phyloP scores from a whole-genome alignment of 495 filamentous ascomycete genomes.

The Aspergillus kassunensis region DNA sequence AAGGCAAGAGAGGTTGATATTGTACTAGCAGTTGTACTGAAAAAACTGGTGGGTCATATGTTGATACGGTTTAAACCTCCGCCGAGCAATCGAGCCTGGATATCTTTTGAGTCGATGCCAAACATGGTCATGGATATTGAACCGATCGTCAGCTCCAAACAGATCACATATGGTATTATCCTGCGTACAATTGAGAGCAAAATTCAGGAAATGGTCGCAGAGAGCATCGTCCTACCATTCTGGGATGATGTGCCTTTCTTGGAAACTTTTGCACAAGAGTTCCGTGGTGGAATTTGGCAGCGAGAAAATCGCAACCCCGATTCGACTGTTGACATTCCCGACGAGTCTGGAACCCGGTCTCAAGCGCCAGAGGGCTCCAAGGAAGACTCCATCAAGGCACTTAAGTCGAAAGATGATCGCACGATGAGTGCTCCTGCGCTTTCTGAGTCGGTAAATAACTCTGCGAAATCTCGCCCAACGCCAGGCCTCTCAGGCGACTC shows the following conservation, averaged over 20 bases:
- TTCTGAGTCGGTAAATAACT: slow-evolving; percentile 24
- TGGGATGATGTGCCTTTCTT: slow-evolving; percentile 95
- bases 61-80: slow-evolving; percentile 88
- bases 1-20: slow-evolving; percentile 87
- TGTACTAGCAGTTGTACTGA: slow-evolving; percentile 79
- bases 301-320: slow-evolving; percentile 51
- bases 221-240: slow-evolving; percentile 89
- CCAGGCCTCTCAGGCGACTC: slow-evolving; percentile 27
- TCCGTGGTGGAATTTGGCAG: slow-evolving; percentile 87
- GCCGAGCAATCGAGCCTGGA: slow-evolving; percentile 91
- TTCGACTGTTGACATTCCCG: slow-evolving; percentile 49
- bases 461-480: slow-evolving; percentile 34
- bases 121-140: slow-evolving; percentile 90
- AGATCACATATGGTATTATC: slow-evolving; percentile 91
- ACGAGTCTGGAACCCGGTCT: slow-evolving; percentile 52
- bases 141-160: slow-evolving; percentile 89
- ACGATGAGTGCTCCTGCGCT: slow-evolving; percentile 55
- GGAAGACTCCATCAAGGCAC: slow-evolving; percentile 26
- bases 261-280: slow-evolving; percentile 66
- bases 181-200: slow-evolving; percentile 89
- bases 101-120: slow-evolving; percentile 87
- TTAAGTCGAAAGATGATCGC: slow-evolving; percentile 51
- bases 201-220: slow-evolving; percentile 87
- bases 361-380: slow-evolving; percentile 35
- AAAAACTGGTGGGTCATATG: slow-evolving; percentile 79